These are phyloP conservation scores for Delphinella strobiligena DNA, from an alignment of 2,329 filamentous ascomycete species.

Conservation along the genomic window DNA sequence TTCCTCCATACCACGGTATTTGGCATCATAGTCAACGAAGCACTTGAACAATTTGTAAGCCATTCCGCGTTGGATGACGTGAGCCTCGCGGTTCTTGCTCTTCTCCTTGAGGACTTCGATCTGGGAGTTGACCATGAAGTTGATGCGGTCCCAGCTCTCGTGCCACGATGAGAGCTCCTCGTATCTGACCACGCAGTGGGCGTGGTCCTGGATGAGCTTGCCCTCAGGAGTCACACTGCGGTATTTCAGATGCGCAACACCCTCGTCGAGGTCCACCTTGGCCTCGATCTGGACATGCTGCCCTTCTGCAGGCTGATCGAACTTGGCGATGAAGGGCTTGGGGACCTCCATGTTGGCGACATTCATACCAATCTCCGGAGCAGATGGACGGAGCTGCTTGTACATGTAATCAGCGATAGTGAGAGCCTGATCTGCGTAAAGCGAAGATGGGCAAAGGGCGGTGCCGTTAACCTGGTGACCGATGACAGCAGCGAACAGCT, in stretches of 20 bases:
- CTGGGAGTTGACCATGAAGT: conserved; percentile 45
- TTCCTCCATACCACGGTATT: conserved; percentile 46
- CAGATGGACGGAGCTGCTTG: conserved; percentile 47
- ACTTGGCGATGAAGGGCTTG: conserved; percentile 54
- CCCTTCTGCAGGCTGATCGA: conserved; percentile 33
- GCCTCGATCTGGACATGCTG: conserved; percentile 52
- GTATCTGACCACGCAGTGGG: conserved; percentile 48
- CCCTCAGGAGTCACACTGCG: conserved; percentile 50
- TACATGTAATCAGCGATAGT: conserved; percentile 57
- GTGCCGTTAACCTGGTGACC: conserved; percentile 59
- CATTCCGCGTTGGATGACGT: conserved; percentile 62
- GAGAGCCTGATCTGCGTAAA: conserved; percentile 53
- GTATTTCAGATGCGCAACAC: conserved; percentile 42
- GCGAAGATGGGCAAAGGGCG: conserved; percentile 51
- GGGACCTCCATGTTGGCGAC: conserved; percentile 55
- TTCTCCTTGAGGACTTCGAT: conserved; percentile 55
- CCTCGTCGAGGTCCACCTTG: conserved; percentile 45
- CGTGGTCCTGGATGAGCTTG: conserved; percentile 48
- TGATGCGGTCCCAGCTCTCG: conserved; percentile 53
- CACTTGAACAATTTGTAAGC: conserved; percentile 63
- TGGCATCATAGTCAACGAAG: conserved; percentile 44
- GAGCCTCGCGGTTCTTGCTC: conserved; percentile 53
- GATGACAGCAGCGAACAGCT: conserved; percentile 48
- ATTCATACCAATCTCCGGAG: conserved; percentile 47
- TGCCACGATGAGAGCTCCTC: conserved; percentile 50